A percentile compares a stretch with the other conserved stretches of the same genome.
Evolutionary conservation across 352 stramenopile species (phyloP).

Genomic region (Pythium diclinum): DNA sequence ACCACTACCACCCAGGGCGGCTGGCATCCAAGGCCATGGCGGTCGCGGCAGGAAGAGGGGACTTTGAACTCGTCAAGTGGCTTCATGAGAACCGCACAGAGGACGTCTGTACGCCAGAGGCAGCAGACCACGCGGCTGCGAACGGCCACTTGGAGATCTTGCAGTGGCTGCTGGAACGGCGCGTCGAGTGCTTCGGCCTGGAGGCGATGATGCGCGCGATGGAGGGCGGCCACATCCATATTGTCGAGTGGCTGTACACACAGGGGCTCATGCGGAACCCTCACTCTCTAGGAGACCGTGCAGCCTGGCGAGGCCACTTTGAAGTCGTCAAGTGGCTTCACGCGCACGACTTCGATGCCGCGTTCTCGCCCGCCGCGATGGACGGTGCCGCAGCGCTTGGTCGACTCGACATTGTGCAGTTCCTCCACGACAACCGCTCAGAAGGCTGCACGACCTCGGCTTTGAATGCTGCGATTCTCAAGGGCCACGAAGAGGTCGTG

Average conservation of each 20-base stretch:
- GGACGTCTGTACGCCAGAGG: constrained; percentile 22
- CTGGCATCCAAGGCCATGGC: constrained; percentile 23
- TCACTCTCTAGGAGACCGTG: constrained; percentile 14
- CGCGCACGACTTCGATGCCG: constrained; percentile 17
- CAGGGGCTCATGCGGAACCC: constrained; percentile 20
- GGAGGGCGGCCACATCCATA: constrained; percentile 23
- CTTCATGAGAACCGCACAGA: constrained; percentile 26
- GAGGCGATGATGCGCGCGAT: constrained; percentile 25
- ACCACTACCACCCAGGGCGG: constrained; percentile 20
- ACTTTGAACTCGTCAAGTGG: constrained; percentile 28
- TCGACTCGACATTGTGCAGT: constrained; percentile 24
- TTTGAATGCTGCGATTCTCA: constrained; percentile 23
- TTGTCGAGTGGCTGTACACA: constrained; percentile 23
- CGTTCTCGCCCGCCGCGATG: constrained; percentile 22
- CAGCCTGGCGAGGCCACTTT: constrained; percentile 24
- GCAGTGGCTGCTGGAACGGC: constrained; percentile 24
- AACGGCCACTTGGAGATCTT: constrained; percentile 27
- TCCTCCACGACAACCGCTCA: constrained; percentile 24
- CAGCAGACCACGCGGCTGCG: constrained; percentile 25
- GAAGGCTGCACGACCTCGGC: constrained; percentile 28
- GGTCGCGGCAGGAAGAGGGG: constrained; percentile 13
- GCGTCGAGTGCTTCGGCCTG: constrained; percentile 21
- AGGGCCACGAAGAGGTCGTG: constrained; percentile 25
- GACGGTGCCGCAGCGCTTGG: constrained; percentile 24
- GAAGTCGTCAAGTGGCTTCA: constrained; percentile 31